Evolutionary conservation across 2,329 filamentous ascomycete genomes (phyloP), one percentile per base, ranked within the genome.

Genomic region (Chaetomium sp.): DNA sequence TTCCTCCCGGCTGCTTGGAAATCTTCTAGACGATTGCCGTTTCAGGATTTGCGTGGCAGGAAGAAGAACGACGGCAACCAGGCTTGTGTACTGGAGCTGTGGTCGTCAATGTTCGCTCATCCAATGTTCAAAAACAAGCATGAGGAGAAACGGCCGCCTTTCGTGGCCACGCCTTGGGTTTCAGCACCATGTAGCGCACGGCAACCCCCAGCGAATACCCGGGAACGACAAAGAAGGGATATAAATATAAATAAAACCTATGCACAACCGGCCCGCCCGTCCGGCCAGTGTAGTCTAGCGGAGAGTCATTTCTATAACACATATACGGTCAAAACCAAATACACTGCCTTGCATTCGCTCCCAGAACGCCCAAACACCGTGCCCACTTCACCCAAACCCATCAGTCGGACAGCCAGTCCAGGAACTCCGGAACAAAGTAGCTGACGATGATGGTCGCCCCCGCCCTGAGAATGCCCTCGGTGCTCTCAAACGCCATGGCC

Each of bases 401-500:
- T 64, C 67, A 61, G 57, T 81, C 82, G 66, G 85, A 83, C 64
- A 89, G 78, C 87, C 87, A 89, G 75, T 89, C 86, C 29, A 90
- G 78, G 74, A 90, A 89, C 70, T 89, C 91, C 0, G 95, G 95
- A 0, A 91, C 93, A 74, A 98, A 98, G 78, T 99, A 99, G 78
- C 87, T 95, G 72, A 98, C 86, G 51, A 99, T 85, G 73, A 99
- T 98, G 0, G 90, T 94, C 7, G 95, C 95, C 51, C 95, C 95
- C 9, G 95, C 95, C 70, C 95, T 85, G 66, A 99, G 79, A 68
- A 99, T 98, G 27, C 93, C 92, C 78, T 98, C 92, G 0, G 92
- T 96, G 65, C 91, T 90, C 81, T 99, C 95, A 72, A 97, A 93
- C 0, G 92, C 95, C 91, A 97, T 97, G 4, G 89, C 82, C 81